A percentile compares a stretch with the other conserved stretches of the same genome.
Conservation (phyloP, 2,329 filamentous ascomycete species). For the Neofusicoccum laricinum region DNA sequence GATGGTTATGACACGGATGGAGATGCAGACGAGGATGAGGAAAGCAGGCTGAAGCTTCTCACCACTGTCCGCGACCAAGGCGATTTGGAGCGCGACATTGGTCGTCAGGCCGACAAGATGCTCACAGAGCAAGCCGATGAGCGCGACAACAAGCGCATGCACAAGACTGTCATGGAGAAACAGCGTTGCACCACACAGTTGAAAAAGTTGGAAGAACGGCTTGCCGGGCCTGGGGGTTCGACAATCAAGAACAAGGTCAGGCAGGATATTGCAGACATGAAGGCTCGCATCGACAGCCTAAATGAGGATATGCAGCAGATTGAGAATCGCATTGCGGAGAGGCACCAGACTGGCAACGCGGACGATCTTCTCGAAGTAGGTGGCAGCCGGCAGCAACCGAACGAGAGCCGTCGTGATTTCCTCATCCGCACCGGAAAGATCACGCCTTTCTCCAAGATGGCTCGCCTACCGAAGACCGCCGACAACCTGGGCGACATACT, state of each 20-base stretch:
- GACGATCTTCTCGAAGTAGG: conserved; percentile 43
- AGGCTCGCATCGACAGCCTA: conserved; percentile 62
- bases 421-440: conserved; percentile 96
- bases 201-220: conserved; percentile 50
- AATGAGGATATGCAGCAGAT: conserved; percentile 77
- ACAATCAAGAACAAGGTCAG: conserved; percentile 58
- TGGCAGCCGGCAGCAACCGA: conserved; percentile 63
- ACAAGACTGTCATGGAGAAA: conserved; percentile 51
- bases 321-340: conserved; percentile 72
- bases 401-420: conserved; percentile 83
- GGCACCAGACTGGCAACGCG: conserved; percentile 58
- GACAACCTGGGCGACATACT: conserved; percentile 74
- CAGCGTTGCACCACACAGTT: conserved; percentile 66
- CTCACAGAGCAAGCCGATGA: conserved; percentile 62
- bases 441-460: conserved; percentile 85
- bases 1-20: background rate
- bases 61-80: conserved; percentile 67
- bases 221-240: conserved; percentile 51
- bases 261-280: conserved; percentile 64
- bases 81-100: conserved; percentile 85
- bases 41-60: background rate
- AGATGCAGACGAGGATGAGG: conserved; percentile 1
- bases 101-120: conserved; percentile 60
- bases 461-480: conserved; percentile 60
- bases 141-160: conserved; percentile 60